phyloP scores from a whole-genome alignment of 2,329 filamentous ascomycete species.

The Sclerotinia trifoliorum region DNA sequence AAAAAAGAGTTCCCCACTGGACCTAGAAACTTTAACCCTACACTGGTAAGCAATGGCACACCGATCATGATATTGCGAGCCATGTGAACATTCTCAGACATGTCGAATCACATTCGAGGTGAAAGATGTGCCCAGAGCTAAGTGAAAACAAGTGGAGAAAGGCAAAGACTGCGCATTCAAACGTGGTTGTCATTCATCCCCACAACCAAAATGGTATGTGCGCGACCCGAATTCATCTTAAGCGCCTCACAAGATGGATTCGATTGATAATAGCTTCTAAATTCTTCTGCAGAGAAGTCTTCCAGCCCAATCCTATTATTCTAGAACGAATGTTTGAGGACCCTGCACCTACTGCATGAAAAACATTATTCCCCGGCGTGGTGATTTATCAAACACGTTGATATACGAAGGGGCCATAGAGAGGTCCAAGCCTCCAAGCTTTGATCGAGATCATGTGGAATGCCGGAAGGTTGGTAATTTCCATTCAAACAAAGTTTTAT shows the following conservation, averaged over 20 bases:
- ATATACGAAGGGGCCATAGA: not conserved
- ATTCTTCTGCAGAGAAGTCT: slow-evolving; percentile 9
- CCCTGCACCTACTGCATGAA: not conserved
- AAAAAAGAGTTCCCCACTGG: not conserved
- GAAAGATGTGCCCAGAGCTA: slow-evolving; percentile 12
- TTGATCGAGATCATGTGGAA: not conserved
- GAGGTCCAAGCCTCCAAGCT: not conserved
- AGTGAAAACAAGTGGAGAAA: slow-evolving; percentile 2
- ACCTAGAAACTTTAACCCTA: not conserved
- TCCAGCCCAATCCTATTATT: slow-evolving; percentile 14
- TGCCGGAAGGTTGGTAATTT: not conserved
- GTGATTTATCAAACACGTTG: slow-evolving; percentile 2
- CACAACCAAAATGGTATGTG: not conserved
- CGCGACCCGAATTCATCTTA: slow-evolving; percentile 7
- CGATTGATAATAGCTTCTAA: slow-evolving; percentile 10
- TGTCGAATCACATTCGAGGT: not conserved
- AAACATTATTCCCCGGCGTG: not conserved
- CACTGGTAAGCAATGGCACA: slow-evolving; percentile 10
- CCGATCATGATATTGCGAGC: slow-evolving; percentile 1
- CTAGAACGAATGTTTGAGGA: slow-evolving; percentile 3
- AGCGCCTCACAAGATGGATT: not conserved
- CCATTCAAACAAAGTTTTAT: not conserved
- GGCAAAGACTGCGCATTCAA: not conserved
- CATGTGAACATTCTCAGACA: slow-evolving; percentile 15
- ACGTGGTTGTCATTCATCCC: slow-evolving; percentile 5